phyloP scores from a whole-genome alignment of 257 asterid species.

The Scutellaria barbata region DNA sequence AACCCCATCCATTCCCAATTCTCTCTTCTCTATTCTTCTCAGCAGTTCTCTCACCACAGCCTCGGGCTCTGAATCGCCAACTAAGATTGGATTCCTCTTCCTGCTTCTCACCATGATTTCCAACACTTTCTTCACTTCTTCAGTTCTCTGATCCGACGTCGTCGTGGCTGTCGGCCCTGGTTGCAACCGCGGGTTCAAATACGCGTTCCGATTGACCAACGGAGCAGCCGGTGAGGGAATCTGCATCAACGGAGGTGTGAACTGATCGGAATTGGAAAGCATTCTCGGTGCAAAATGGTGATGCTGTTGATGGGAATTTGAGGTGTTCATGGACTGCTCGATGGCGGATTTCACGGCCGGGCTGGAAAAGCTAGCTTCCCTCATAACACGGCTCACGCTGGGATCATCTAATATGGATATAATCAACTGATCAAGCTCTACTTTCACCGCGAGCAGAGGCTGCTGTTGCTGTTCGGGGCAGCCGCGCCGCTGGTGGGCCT shows the following conservation, averaged over 20 bases:
- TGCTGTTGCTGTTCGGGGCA: slow-evolving; percentile 92
- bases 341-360: slow-evolving; percentile 89
- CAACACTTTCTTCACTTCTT: slow-evolving; percentile 54
- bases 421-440: slow-evolving; percentile 81
- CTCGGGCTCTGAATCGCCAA: slow-evolving; percentile 71
- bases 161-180: background rate
- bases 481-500: slow-evolving; percentile 88
- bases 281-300: slow-evolving; percentile 41
- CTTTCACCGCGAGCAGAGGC: slow-evolving; percentile 82
- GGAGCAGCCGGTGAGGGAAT: slow-evolving; percentile 17
- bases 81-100: slow-evolving; percentile 75
- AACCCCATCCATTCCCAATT: slow-evolving; percentile 45
- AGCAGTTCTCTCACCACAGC: slow-evolving; percentile 57
- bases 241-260: slow-evolving; percentile 11
- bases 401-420: slow-evolving; percentile 91
- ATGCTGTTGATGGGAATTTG: slow-evolving; percentile 30
- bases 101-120: slow-evolving; percentile 60
- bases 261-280: slow-evolving; percentile 31
- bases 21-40: slow-evolving; percentile 51
- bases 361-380: slow-evolving; percentile 91
- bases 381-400: slow-evolving; percentile 89
- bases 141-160: slow-evolving; percentile 38
- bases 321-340: slow-evolving; percentile 55
- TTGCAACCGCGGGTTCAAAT: slow-evolving; percentile 36
- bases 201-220: slow-evolving; percentile 13